Evolutionary conservation across 1,284 basidiomycete species (phyloP), one percentile per base, ranked within the genome.

Genomic region (Porogramme epimiltina): DNA sequence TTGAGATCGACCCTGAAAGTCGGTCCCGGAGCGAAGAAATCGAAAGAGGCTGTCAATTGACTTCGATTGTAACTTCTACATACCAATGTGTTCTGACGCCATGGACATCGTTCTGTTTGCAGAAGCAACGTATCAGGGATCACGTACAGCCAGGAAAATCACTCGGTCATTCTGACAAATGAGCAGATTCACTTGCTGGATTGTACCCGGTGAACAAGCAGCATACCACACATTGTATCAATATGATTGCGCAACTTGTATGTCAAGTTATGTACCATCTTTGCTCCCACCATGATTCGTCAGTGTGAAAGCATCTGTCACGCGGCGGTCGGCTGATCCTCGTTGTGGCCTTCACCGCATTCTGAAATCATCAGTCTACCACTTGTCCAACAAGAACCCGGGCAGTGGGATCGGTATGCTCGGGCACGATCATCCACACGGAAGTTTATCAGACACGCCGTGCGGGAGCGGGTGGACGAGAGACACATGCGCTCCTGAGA

Each of bases 51-150:
- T n/a, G n/a, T n/a, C n/a, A n/a, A n/a, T n/a, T n/a, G n/a, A n/a
- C n/a, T n/a, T n/a, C n/a, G n/a, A n/a, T n/a, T n/a, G n/a, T n/a
- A n/a, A n/a, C n/a, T n/a, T n/a, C n/a, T n/a, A n/a, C n/a, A n/a
- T n/a, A n/a, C n/a, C 20, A 19, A 15, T 34, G 19, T 34, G 25
- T 25, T 19, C 42, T 36, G 15, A 39, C 16, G 0, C 13, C 24
- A 11, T 34, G 16, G 16, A 20, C 20, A 5, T 38, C 2, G 16
- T 18, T 26, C 16, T 23, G 40, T 28, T 37, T 34, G 45, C 62
- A 95, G 87, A 96, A 96, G 73, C 93, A 95, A 70, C 79, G 89
- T 42, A 83, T 96, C 53, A 80, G 93, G 39, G 91, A 96, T 68
- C 67, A 79, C 25, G 72, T 96, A 31, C 85, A 92, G 62, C 93